These are phyloP conservation scores for Spathaspora arborariae DNA, from an alignment of 805 yeast genomes.

Conservation along the genomic window DNA sequence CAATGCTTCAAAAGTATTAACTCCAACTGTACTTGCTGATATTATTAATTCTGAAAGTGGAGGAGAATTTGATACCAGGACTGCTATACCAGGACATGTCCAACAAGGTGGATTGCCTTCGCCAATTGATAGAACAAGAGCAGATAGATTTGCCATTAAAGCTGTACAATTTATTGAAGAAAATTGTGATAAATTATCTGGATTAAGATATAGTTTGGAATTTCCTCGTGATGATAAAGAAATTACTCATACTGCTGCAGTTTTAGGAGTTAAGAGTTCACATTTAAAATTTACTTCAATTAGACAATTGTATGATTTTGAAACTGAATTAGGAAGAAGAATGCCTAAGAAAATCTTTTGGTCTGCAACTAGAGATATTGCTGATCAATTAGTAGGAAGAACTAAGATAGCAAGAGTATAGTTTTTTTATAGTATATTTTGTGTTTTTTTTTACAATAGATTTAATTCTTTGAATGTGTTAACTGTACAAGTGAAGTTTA, in stretches of 20 bases:
- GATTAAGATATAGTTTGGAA: conserved; percentile 23
- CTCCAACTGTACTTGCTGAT: conserved; percentile 78
- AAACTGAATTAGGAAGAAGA: conserved; percentile 76
- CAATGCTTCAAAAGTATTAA: conserved; percentile 75
- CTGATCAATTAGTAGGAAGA: conserved; percentile 83
- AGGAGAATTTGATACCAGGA: conserved; percentile 81
- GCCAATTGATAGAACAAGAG: conserved; percentile 88
- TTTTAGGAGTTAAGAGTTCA: conserved; percentile 77
- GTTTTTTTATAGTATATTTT: neutral
- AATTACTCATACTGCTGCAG: conserved; percentile 59
- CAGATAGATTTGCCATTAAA: conserved; percentile 84
- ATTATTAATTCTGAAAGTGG: conserved; percentile 77
- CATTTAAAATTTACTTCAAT: conserved; percentile 73
- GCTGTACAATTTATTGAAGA: conserved; percentile 87
- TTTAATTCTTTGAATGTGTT: too few relatives aligned
- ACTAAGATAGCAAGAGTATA: conserved; percentile 16
- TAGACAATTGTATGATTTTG: conserved; percentile 76
- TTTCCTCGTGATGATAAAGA: conserved; percentile 31
- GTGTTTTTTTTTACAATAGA: neutral
- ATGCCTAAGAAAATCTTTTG: conserved; percentile 89
- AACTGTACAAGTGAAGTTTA: too few relatives aligned
- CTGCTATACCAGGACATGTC: conserved; percentile 96
- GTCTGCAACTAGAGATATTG: conserved; percentile 69
- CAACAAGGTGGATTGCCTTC: conserved; percentile 97
- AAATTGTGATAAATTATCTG: conserved; percentile 16